Conservation (phyloP, 2,329 filamentous ascomycete genomes). For the Didymella pinodella region DNA sequence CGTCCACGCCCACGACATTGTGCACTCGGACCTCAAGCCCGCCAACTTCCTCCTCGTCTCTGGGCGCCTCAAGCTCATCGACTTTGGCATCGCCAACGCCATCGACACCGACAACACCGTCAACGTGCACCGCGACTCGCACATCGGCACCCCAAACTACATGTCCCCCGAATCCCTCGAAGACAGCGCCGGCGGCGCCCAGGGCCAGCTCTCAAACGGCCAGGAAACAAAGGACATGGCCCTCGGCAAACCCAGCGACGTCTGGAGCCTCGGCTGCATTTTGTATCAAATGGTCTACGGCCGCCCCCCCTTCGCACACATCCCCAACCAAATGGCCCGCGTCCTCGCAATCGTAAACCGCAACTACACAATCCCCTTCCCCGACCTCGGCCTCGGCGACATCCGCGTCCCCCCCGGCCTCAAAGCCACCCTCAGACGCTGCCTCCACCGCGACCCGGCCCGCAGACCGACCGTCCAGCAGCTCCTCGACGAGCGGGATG, state of each 20-base stretch:
- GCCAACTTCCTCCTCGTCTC: conserved; percentile 95
- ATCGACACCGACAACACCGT: conserved; percentile 95
- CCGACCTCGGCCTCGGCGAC: conserved; percentile 72
- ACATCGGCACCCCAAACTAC: conserved; percentile 96
- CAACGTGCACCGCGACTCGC: conserved; percentile 94
- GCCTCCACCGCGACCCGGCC: conserved; percentile 65
- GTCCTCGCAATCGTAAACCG: conserved; percentile 88
- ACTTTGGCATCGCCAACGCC: conserved; percentile 97
- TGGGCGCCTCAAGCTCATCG: conserved; percentile 91
- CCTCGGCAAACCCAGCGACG: conserved; percentile 91
- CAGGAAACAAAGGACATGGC: conserved; percentile 79
- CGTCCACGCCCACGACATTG: conserved; percentile 89
- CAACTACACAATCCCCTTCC: conserved; percentile 75
- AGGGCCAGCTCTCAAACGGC: conserved; percentile 51
- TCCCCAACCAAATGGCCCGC: conserved; percentile 83
- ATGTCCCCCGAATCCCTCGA: conserved; percentile 96
- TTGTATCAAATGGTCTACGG: conserved; percentile 98
- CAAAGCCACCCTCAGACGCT: conserved; percentile 63
- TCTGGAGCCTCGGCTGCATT: conserved; percentile 96
- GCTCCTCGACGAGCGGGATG: conserved; percentile 63
- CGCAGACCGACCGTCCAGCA: conserved; percentile 65
- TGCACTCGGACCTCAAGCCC: conserved; percentile 96
- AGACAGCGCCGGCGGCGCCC: conserved; percentile 74
- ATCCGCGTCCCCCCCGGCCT: conserved; percentile 63
- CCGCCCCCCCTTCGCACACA: conserved; percentile 93